Conservation (phyloP, 129 eudicot species). For the Calendula officinalis region DNA sequence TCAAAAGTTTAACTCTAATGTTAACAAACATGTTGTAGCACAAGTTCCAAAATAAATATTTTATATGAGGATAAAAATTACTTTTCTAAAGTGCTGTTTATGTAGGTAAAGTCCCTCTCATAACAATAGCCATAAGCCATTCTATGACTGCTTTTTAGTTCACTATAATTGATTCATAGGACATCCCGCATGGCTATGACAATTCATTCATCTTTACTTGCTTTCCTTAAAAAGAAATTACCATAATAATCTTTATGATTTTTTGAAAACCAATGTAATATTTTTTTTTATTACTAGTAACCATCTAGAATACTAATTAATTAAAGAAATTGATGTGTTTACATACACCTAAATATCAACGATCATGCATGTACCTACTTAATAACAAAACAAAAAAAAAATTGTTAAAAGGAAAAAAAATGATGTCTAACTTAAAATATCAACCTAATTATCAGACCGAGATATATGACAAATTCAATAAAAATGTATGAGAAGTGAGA, state of each 20-base stretch:
- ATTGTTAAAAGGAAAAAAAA: too few relatives aligned
- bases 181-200: slow-evolving; percentile 20
- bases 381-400: too few relatives aligned
- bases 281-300: not conserved
- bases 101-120: slow-evolving; percentile 12
- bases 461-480: too few relatives aligned
- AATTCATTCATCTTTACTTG: slow-evolving; percentile 2
- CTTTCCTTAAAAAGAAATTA: not conserved
- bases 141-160: slow-evolving; percentile 14
- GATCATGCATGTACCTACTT: too few relatives aligned
- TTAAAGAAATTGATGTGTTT: too few relatives aligned
- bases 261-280: not conserved
- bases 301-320: too few relatives aligned
- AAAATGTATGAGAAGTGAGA: too few relatives aligned
- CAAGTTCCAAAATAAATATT: slow-evolving; percentile 1
- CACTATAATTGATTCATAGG: slow-evolving; percentile 18
- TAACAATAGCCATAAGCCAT: slow-evolving; percentile 18
- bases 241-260: not conserved
- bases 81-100: slow-evolving; percentile 8
- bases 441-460: too few relatives aligned
- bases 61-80: not conserved
- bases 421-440: too few relatives aligned
- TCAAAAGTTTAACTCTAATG: not conserved
- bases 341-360: too few relatives aligned
- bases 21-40: not conserved